Evolutionary conservation across 306 rosid species (phyloP), one percentile per base, ranked within the genome.

Genomic region (Pterocarpus santalinus): DNA sequence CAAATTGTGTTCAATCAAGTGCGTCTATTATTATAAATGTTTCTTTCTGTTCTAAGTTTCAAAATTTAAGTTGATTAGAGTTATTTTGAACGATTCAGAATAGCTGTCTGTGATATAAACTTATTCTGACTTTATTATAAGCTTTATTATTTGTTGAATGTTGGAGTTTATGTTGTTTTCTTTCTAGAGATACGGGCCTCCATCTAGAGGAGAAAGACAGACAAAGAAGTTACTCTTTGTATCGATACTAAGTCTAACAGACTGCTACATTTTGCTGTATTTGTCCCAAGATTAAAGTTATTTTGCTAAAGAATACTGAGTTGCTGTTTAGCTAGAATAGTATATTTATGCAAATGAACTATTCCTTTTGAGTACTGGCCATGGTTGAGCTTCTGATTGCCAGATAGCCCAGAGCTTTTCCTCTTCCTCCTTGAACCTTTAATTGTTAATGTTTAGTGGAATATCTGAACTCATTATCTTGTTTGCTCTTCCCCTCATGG

Each of bases 1-100:
- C 53, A 80, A 44, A 49, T 38, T 80, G 30, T 52, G 57, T 70
- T 57, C 52, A 22, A 46, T 81, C 72, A 65, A 53, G 33, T 33
- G 39, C 47, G 52, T 36, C 46, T 30, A 43, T 61, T 14, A 6
- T 13, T 55, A 16, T 52, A 38, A 75, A 13, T 17, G 11, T 74
- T 53, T 46, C 53, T 55, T 43, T 55, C 30, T 71, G 44, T 52
- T 72, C 83, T 55, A 4, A 55, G 9, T 72, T 72, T 49, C 44
- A 57, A 33, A 72, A 16, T 74, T 78, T 44, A 11, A 77, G 49
- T 41, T 77, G 22, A 44, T 63, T 35, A 53, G 53, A 17, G n/a
- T 43, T 43, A 34, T 28, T 46, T n/a, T 30, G 53, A 47, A 78
- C 7, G 38, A 57, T 36, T 65, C 13, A 34, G 53, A 83, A 43